These are phyloP conservation scores for Rhynchospora breviuscula DNA, from an alignment of 176 grass and related monocot species.

Conservation along the genomic window DNA sequence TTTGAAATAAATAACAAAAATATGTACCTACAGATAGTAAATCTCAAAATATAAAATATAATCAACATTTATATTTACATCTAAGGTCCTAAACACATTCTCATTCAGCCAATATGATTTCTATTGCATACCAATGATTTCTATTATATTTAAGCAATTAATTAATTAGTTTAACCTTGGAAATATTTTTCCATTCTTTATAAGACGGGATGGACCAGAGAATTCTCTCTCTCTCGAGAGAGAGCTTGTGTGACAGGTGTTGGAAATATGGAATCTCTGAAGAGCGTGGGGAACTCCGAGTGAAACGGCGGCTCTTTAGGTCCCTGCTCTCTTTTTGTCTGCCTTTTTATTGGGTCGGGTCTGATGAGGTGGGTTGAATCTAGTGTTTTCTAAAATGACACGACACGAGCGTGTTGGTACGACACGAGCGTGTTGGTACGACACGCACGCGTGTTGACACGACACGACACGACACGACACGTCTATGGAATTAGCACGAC, in stretches of 20 bases:
- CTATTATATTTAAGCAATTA: neutral
- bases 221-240: neutral
- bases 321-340: conserved; percentile 13
- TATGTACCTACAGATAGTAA: neutral
- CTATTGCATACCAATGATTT: neutral
- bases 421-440: too few relatives aligned
- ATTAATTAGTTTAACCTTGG: neutral
- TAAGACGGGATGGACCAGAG: neutral
- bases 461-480: too few relatives aligned
- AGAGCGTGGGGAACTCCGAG: conserved; percentile 37
- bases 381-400: too few relatives aligned
- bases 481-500: too few relatives aligned
- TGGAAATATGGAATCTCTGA: conserved; percentile 32
- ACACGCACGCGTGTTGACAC: too few relatives aligned
- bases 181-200: neutral
- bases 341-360: conserved; percentile 5
- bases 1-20: neutral
- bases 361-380: neutral
- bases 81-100: neutral
- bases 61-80: neutral
- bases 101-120: too few relatives aligned
- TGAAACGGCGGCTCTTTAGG: conserved; percentile 35
- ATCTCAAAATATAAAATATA: neutral
- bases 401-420: too few relatives aligned
- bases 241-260: conserved; percentile 6